Conservation (phyloP, 2,329 filamentous ascomycete genomes). For the Penicillium sp. region DNA sequence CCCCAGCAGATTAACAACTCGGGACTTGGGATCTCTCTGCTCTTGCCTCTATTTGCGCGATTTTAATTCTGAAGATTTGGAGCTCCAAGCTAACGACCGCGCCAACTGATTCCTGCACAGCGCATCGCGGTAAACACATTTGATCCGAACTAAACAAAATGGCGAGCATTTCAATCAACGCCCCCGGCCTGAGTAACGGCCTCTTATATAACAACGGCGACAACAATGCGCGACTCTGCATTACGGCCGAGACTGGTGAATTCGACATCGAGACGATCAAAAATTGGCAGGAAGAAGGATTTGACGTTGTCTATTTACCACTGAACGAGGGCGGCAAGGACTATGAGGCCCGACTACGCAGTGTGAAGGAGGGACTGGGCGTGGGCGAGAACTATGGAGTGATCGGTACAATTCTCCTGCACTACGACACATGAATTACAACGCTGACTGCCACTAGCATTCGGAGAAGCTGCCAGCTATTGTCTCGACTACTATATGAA, state of each 20-base stretch:
- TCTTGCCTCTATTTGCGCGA: not conserved
- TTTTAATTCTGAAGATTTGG: not conserved
- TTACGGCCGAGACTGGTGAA: slow-evolving; percentile 36
- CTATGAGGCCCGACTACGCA: slow-evolving; percentile 52
- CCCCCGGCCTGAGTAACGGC: slow-evolving; percentile 30
- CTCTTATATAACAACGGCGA: slow-evolving; percentile 36
- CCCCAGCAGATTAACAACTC: not conserved
- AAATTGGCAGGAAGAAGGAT: slow-evolving; percentile 62
- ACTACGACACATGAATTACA: not conserved
- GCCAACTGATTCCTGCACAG: not conserved
- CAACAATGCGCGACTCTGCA: slow-evolving; percentile 34
- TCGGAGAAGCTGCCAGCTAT: slow-evolving; percentile 60
- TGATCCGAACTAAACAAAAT: slow-evolving; percentile 16
- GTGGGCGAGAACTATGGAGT: slow-evolving; percentile 62
- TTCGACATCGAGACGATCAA: slow-evolving; percentile 57
- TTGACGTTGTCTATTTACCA: slow-evolving; percentile 58
- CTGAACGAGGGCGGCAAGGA: slow-evolving; percentile 53
- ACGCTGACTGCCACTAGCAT: slow-evolving; percentile 47
- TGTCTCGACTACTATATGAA: slow-evolving; percentile 60
- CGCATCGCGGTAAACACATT: not conserved
- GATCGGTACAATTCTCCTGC: slow-evolving; percentile 45
- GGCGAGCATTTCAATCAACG: slow-evolving; percentile 36
- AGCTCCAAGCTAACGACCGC: not conserved
- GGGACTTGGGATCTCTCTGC: not conserved
- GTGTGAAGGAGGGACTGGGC: slow-evolving; percentile 55